Base-by-base conservation (phyloP, 2,329 filamentous ascomycete species). In the Rugonectria rugulosa region DNA sequence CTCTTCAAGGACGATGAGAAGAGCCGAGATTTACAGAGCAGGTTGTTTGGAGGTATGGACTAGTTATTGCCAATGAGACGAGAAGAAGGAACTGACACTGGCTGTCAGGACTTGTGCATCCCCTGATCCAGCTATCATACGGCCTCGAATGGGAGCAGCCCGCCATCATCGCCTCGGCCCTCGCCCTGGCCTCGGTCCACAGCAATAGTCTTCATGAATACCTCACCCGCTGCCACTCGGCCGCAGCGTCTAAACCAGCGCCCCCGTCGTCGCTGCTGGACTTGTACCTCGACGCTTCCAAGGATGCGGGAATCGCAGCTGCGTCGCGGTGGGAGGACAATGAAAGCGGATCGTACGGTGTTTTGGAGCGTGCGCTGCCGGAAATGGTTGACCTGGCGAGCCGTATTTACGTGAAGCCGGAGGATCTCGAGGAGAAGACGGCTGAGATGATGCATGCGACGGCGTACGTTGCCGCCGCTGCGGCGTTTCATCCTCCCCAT, bases 81-180 rank as follows among this genome's bases (percentile, higher is more conserved):
- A n/a, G n/a, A n/a, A n/a, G n/a, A n/a, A n/a, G n/a, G n/a, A n/a
- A 32, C 24, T 32, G 21, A 32, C 27, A 15, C n/a, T n/a, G 14
- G 20, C 41, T 31, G 34, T 17, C 23, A 82, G 87, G 89, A 81
- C 69, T 64, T 3, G 48, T 64, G 12, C 60, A 67, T 68, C 91
- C 92, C 2, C 75, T 95, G 14, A 93, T 97, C 59, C 91, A 96
- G 69, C 81, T 96, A 17, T 90, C 92, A 43, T 96, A 92, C 68
- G 92, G 90, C 5, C 70, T 97, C 29, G 92, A 96, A 70, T 96
- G 92, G 77, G 72, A 82, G 9, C 91, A 96, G 68, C 91, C 91
- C 2, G 89, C 89, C 31, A 86, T 96, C 56, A 81, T 97, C 23
- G 91, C 92, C 6, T 85, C 94, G 74, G 92, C 79, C 1, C 83